phyloP scores from a whole-genome alignment of 140 eudicot genomes.

The Bidens hawaiensis region DNA sequence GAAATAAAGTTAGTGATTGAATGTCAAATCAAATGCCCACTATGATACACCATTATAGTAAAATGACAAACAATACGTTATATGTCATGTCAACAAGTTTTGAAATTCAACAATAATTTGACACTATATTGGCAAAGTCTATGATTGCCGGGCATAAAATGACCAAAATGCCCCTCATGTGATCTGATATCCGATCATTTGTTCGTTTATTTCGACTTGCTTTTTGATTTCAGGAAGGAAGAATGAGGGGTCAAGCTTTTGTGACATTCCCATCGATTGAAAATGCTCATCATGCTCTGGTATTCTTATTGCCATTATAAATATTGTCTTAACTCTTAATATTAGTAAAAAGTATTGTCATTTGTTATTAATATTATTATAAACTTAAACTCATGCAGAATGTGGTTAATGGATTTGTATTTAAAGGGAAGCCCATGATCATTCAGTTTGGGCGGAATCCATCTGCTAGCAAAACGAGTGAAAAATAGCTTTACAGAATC shows the following conservation, averaged over 20 bases:
- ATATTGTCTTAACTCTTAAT: not conserved
- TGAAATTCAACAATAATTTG: not conserved
- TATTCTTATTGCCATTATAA: slow-evolving; percentile 1
- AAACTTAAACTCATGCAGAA: slow-evolving; percentile 46
- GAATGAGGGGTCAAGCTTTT: slow-evolving; percentile 99
- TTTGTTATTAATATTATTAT: not conserved
- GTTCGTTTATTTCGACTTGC: not conserved
- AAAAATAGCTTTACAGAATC: slow-evolving; percentile 13
- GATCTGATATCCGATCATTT: too few relatives aligned
- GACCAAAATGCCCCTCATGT: too few relatives aligned
- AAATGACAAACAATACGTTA: not conserved
- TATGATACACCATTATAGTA: too few relatives aligned
- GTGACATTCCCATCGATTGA: slow-evolving; percentile 74
- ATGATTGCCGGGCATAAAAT: not conserved
- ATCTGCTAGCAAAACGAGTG: slow-evolving; percentile 42
- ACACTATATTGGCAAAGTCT: not conserved
- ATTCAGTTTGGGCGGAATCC: slow-evolving; percentile 80
- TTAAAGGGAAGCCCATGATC: slow-evolving; percentile 86
- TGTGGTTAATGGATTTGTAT: slow-evolving; percentile 65
- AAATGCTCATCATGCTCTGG: slow-evolving; percentile 66
- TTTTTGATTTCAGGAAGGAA: slow-evolving; percentile 62
- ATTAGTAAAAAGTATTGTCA: not conserved
- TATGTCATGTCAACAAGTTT: not conserved
- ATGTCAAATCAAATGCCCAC: too few relatives aligned
- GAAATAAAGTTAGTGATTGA: too few relatives aligned